A percentile compares a stretch with the other conserved stretches of the same genome.
phyloP scores from a whole-genome alignment of 169 alveolate species.

The Miamiensis avidus region DNA sequence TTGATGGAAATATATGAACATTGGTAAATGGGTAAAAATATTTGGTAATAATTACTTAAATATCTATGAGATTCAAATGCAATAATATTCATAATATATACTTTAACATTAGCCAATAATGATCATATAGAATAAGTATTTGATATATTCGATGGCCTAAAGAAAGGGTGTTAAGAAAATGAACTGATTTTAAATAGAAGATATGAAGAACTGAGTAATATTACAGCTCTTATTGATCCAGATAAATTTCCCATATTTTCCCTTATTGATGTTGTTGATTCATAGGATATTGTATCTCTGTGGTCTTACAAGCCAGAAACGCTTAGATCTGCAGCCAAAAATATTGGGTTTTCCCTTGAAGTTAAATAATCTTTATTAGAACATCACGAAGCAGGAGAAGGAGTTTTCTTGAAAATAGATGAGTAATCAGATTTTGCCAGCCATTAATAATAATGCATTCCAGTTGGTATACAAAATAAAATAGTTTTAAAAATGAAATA shows the following conservation, averaged over 20 bases:
- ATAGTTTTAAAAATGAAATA: too few species aligned
- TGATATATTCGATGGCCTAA: conserved; percentile 11
- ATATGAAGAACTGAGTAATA: conserved; percentile 13
- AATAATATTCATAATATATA: too few species aligned
- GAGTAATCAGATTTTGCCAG: conserved; percentile 9
- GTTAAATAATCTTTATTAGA: conserved; percentile 21
- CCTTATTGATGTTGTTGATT: conserved; percentile 13
- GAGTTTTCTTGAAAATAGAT: conserved; percentile 24
- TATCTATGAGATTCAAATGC: neutral
- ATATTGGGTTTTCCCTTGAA: conserved; percentile 30
- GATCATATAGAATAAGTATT: conserved; percentile 25
- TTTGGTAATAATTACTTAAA: too few species aligned
- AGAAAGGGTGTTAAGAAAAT: neutral
- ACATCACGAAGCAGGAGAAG: conserved; percentile 42
- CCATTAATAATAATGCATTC: neutral
- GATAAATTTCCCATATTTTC: conserved; percentile 29
- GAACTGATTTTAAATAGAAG: conserved; percentile 17
- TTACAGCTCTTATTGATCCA: conserved; percentile 16
- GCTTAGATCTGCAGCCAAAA: neutral
- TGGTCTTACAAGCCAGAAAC: conserved; percentile 20
- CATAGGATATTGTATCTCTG: conserved; percentile 3
- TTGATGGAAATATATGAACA: conserved; percentile 21
- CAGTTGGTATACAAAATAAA: neutral
- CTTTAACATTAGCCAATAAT: neutral
- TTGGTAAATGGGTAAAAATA: neutral